Conservation (phyloP, 1,284 basidiomycete genomes). For the Tilletia caries region DNA sequence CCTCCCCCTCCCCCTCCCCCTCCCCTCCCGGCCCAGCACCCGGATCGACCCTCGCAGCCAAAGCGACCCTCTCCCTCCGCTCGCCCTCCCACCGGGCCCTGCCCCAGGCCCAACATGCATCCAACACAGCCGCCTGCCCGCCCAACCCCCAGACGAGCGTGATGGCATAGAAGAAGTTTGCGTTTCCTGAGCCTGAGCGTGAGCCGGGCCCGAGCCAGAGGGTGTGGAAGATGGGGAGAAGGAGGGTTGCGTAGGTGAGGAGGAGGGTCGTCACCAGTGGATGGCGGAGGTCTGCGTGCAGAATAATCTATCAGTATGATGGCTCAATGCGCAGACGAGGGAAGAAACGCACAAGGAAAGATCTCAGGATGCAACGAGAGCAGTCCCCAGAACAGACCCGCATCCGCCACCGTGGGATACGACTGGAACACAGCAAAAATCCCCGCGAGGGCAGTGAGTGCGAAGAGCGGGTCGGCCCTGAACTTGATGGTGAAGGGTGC, state of each 20-base stretch:
- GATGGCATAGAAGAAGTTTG: constrained; percentile 96
- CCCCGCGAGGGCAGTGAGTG: constrained; percentile 72
- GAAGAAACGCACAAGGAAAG: constrained; percentile 66
- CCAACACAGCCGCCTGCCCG: constrained; percentile 76
- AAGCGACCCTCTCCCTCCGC: background rate
- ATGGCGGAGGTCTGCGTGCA: constrained; percentile 70
- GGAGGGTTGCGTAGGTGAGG: constrained; percentile 76
- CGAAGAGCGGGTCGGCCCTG: constrained; percentile 79
- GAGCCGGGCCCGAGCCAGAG: constrained; percentile 88
- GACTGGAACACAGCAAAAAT: constrained; percentile 81
- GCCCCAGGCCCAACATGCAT: constrained; percentile 68
- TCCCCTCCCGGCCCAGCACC: no score
- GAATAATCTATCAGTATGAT: background rate
- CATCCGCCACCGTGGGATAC: constrained; percentile 85
- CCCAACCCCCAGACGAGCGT: constrained; percentile 88
- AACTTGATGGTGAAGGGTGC: constrained; percentile 83
- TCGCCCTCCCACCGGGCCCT: background rate
- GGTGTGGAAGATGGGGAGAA: constrained; percentile 85
- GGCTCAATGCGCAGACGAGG: background rate
- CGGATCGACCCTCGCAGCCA: no score
- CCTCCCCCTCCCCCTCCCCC: no score
- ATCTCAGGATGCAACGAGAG: constrained; percentile 78
- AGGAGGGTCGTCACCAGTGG: constrained; percentile 80
- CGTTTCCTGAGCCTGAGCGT: constrained; percentile 85
- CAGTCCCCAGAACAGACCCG: constrained; percentile 78